Evolutionary conservation across 805 yeast genomes (phyloP).

Genomic region (Teunomyces barrocoloradensis): DNA sequence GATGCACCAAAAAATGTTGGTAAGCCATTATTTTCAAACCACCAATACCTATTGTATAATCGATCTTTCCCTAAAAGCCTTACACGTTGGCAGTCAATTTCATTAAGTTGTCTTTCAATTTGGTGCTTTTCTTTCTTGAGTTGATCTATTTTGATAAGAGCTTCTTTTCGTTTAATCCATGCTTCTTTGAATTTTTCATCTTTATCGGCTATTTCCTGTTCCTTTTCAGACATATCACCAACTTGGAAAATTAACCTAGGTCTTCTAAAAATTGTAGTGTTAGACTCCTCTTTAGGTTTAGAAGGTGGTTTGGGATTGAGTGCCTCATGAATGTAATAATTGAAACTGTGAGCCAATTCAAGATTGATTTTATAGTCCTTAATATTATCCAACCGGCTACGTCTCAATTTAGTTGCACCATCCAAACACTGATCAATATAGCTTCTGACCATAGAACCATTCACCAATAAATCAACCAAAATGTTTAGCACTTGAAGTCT

Average conservation of each 20-base stretch:
- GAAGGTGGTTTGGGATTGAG: conserved; percentile 5
- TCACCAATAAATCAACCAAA: conserved; percentile 59
- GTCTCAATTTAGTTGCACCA: conserved; percentile 56
- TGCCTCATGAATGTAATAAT: conserved; percentile 20
- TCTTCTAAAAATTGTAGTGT: conserved; percentile 4
- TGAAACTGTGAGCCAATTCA: conserved; percentile 48
- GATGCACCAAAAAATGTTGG: conserved; percentile 46
- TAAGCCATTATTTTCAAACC: conserved; percentile 87
- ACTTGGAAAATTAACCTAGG: conserved; percentile 10
- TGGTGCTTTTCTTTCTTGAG: conserved; percentile 48
- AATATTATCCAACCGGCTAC: conserved; percentile 63
- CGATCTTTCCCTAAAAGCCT: conserved; percentile 79
- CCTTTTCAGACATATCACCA: conserved; percentile 43
- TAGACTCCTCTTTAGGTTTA: conserved; percentile 2
- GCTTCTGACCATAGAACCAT: conserved; percentile 56
- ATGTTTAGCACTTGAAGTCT: conserved; percentile 60
- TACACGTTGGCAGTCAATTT: conserved; percentile 75
- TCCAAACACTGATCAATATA: conserved; percentile 70
- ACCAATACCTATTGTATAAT: conserved; percentile 86
- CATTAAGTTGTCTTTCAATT: conserved; percentile 61
- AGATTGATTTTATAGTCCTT: conserved; percentile 54
- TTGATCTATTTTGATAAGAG: conserved; percentile 41
- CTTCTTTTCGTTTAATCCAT: conserved; percentile 45
- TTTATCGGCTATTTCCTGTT: conserved; percentile 33
- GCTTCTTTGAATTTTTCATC: conserved; percentile 44